phyloP scores from a whole-genome alignment of 2,329 filamentous ascomycete genomes.

The Pseudogymnoascus sp. region DNA sequence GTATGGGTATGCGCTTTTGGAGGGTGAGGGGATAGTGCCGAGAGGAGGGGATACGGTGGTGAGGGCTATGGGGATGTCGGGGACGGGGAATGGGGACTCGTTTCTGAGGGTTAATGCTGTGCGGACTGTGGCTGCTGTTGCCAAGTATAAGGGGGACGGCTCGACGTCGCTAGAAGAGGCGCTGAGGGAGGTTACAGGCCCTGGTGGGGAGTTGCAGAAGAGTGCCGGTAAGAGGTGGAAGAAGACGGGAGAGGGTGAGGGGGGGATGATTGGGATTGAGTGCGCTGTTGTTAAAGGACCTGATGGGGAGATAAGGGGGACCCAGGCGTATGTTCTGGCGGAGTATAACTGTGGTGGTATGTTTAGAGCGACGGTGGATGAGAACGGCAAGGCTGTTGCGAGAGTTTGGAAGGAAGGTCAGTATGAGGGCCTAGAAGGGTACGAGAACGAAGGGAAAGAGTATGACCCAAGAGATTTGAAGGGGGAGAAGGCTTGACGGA shows the following conservation, averaged over 20 bases:
- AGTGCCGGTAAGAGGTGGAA: constrained; percentile 70
- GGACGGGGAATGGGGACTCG: constrained; percentile 83
- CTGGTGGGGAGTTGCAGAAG: constrained; percentile 62
- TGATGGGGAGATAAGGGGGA: constrained; percentile 36
- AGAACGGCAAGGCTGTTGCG: constrained; percentile 49
- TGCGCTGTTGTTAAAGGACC: constrained; percentile 40
- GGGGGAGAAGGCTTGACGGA: constrained; percentile 15
- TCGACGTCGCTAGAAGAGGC: constrained; percentile 45
- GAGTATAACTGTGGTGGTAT: constrained; percentile 84
- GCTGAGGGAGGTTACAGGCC: constrained; percentile 59
- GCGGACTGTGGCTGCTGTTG: constrained; percentile 65
- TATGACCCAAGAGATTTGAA: constrained; percentile 27
- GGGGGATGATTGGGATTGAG: constrained; percentile 80
- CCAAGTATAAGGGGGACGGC: constrained; percentile 45
- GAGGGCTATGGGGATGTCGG: constrained; percentile 52
- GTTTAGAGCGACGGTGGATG: constrained; percentile 72
- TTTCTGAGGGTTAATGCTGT: constrained; percentile 68
- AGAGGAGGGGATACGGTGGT: constrained; percentile 17
- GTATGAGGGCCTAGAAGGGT: constrained; percentile 24
- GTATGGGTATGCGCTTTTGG: not conserved
- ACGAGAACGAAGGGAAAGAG: constrained; percentile 27
- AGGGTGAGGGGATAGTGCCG: not conserved
- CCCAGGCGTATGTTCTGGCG: constrained; percentile 52
- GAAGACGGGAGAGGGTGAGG: constrained; percentile 69
- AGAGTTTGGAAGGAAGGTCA: constrained; percentile 43